phyloP scores from a whole-genome alignment of 2,329 filamentous ascomycete species.

The Alternaria hordeiaustralica region DNA sequence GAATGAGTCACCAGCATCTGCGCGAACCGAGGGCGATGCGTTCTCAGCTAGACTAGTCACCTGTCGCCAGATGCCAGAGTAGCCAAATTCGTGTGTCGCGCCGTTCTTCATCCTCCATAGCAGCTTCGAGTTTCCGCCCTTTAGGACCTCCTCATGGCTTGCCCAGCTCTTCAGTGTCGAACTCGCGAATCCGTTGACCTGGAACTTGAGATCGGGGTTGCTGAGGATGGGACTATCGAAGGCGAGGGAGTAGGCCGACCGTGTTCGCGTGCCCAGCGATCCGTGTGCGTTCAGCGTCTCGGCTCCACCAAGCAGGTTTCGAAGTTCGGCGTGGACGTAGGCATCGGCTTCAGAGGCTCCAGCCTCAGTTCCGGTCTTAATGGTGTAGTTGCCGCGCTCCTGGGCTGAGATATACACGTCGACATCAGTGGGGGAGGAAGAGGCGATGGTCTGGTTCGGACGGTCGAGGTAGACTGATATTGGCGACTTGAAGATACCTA shows the following conservation, averaged over 20 bases:
- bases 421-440: conserved; percentile 76
- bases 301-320: conserved; percentile 93
- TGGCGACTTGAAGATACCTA: conserved; percentile 85
- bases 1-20: conserved; percentile 86
- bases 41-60: conserved; percentile 77
- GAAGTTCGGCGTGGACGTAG: conserved; percentile 83
- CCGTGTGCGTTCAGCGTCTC: conserved; percentile 89
- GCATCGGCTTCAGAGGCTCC: conserved; percentile 94
- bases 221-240: conserved; percentile 83
- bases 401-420: conserved; percentile 78
- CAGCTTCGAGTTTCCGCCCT: conserved; percentile 77
- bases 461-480: conserved; percentile 84
- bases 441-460: conserved; percentile 71
- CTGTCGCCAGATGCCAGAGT: conserved; percentile 86
- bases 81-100: conserved; percentile 78
- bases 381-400: conserved; percentile 81
- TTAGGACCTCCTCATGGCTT: conserved; percentile 87
- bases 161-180: conserved; percentile 91
- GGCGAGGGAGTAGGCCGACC: conserved; percentile 87
- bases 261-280: conserved; percentile 85
- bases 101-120: conserved; percentile 72
- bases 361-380: conserved; percentile 94
- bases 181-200: conserved; percentile 81
- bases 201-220: conserved; percentile 80
- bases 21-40: conserved; percentile 81